These are phyloP conservation scores for Penicillium herquei DNA, from an alignment of 495 filamentous ascomycete species.

Conservation along the genomic window DNA sequence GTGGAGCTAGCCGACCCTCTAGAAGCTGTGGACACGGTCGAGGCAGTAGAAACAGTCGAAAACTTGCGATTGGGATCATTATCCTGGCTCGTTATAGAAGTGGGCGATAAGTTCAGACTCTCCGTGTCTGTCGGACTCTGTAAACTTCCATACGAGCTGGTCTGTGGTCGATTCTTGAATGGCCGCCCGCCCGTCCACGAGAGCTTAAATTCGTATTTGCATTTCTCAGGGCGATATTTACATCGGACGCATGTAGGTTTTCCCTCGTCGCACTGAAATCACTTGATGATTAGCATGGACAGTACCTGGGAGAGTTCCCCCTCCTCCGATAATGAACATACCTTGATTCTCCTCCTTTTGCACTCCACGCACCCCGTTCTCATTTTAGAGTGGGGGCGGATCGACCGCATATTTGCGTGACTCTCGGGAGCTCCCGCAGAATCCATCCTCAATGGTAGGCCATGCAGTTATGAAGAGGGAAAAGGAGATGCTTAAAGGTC, in stretches of 20 bases:
- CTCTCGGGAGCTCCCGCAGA: background rate
- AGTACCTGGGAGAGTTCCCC: background rate
- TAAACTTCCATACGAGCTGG: background rate
- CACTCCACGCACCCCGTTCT: constrained; percentile 4
- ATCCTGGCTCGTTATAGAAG: background rate
- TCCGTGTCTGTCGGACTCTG: background rate
- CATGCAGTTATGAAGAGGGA: background rate
- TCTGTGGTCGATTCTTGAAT: constrained; percentile 6
- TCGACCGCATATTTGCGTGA: background rate
- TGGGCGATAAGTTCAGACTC: background rate
- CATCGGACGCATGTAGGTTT: constrained; percentile 7
- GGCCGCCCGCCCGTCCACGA: constrained; percentile 9
- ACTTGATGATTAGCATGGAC: background rate
- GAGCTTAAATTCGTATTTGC: constrained; percentile 12
- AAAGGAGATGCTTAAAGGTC: background rate
- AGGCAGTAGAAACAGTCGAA: background rate
- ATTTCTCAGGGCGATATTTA: constrained; percentile 9
- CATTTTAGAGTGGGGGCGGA: constrained; percentile 3
- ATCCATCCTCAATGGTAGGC: background rate
- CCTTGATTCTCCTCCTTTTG: constrained; percentile 3
- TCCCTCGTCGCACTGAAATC: constrained; percentile 6
- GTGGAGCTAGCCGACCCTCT: background rate
- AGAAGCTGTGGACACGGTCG: background rate
- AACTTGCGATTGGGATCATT: background rate
- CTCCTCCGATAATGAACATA: background rate